Base-by-base conservation (phyloP, 305 asterid species). In the Plantago coronopus region DNA sequence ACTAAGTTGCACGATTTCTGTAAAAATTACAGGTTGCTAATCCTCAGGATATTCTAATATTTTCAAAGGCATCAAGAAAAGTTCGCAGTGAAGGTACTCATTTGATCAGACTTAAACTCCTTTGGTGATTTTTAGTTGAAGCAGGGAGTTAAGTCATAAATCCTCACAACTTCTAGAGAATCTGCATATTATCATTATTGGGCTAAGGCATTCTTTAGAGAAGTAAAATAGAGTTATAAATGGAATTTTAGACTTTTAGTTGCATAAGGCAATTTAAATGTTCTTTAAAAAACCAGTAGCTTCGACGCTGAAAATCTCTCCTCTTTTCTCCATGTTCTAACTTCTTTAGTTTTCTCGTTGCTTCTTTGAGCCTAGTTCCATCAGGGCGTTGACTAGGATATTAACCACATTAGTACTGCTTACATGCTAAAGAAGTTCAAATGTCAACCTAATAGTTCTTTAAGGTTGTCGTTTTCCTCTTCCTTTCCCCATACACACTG, bases 11-110 rank as follows among this genome's bases (percentile, higher is more conserved):
- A 63, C 54, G 64, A 68, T 62, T 47, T 57, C 48, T 76, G 38
- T 48, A 22, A 57, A 51, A 68, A n/a, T 23, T 78, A 10, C 72
- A 87, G 98, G 97, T 91, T 59, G 98, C 98, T 62, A 91, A 91
- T 78, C 98, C 98, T 44, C 98, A 91, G 85, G 98, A 91, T 77
- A 89, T 91, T 74, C 95, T 91, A 67, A 91, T 91, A 72, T 91
- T 91, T 79, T 88, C 98, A 40, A 93, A 89, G 78, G 91, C 97
- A 72, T 76, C 97, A 65, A 79, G 70, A 57, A 86, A 69, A 75
- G 80, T 68, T 20, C 80, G 61, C 40, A 61, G 57, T 62, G 95
- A 72, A 73, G 95, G 98, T 91, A 21, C 29, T 56, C 54, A 48
- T 48, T 59, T 57, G 57, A 64, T 66, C 64, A 23, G 56, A 46